A percentile compares a stretch with the other conserved stretches of the same genome.
These are phyloP conservation scores for Adansonia grandidieri DNA, from an alignment of 441 rosid species.

Conservation along the genomic window DNA sequence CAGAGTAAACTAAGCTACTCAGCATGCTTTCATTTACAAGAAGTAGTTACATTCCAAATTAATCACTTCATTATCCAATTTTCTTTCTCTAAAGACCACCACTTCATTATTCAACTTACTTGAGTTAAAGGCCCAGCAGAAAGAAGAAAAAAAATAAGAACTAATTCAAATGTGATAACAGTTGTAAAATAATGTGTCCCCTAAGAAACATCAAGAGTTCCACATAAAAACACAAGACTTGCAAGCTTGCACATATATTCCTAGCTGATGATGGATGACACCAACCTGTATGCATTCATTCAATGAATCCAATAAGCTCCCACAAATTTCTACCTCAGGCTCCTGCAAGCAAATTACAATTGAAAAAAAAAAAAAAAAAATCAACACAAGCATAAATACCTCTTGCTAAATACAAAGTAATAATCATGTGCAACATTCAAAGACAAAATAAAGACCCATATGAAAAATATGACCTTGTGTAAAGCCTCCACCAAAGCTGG, in stretches of 20 bases:
- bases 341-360: slow-evolving; percentile 45
- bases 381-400: background rate
- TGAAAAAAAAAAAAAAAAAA: background rate
- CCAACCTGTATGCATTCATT: slow-evolving; percentile 65
- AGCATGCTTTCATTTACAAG: background rate
- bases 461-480: slow-evolving; percentile 49
- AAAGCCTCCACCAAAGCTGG: slow-evolving; percentile 65
- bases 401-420: background rate
- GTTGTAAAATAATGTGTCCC: background rate
- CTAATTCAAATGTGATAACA: background rate
- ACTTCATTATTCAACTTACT: too few relatives aligned
- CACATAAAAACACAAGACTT: background rate
- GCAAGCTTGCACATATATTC: background rate
- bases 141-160: background rate
- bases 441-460: slow-evolving; percentile 7
- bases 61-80: background rate
- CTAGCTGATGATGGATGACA: slow-evolving; percentile 16
- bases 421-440: background rate
- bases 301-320: slow-evolving; percentile 60
- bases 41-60: background rate
- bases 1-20: background rate
- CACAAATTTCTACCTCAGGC: slow-evolving; percentile 66
- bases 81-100: background rate
- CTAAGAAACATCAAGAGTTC: slow-evolving; percentile 12
- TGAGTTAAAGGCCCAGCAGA: background rate